A percentile compares a stretch with the other conserved stretches of the same genome.
Conservation (phyloP, 306 rosid species). For the Vachellia collinsii region DNA sequence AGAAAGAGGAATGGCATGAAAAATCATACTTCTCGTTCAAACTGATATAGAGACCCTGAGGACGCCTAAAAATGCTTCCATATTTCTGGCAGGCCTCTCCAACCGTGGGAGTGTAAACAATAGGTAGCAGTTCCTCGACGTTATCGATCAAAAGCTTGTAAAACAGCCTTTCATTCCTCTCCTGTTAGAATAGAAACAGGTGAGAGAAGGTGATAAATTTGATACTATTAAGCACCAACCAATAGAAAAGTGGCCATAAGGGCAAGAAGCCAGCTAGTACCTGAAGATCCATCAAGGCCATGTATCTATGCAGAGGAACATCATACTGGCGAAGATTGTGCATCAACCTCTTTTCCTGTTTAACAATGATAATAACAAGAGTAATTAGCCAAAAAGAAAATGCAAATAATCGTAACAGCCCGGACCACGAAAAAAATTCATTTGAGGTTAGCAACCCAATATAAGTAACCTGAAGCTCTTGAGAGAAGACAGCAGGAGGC, state of each 20-base stretch:
- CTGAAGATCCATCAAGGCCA: slow-evolving; percentile 99
- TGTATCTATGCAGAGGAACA: slow-evolving; percentile 88
- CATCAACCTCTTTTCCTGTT: slow-evolving; percentile 85
- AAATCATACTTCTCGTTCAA: slow-evolving; percentile 80
- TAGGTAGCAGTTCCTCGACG: slow-evolving; percentile 92
- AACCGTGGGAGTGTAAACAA: slow-evolving; percentile 94
- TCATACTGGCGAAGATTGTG: slow-evolving; percentile 86
- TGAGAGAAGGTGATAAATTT: slow-evolving; percentile 31
- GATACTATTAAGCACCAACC: neutral
- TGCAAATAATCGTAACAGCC: neutral
- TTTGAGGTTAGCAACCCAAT: neutral
- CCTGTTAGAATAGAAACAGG: slow-evolving; percentile 50
- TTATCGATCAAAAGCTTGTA: slow-evolving; percentile 88
- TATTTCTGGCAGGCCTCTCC: slow-evolving; percentile 99
- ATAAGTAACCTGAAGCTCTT: slow-evolving; percentile 80
- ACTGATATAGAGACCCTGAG: slow-evolving; percentile 94
- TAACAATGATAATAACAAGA: slow-evolving; percentile 24
- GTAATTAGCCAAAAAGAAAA: slow-evolving; percentile 14
- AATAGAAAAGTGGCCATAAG: neutral
- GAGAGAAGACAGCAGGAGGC: slow-evolving; percentile 75
- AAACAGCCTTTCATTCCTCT: slow-evolving; percentile 91
- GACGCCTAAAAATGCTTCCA: slow-evolving; percentile 87
- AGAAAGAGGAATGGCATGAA: neutral
- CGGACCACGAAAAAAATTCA: neutral
- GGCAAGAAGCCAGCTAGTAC: slow-evolving; percentile 37